Evolutionary conservation across 2,329 filamentous ascomycete species (phyloP).

Genomic region (Aspergillus glaucus): DNA sequence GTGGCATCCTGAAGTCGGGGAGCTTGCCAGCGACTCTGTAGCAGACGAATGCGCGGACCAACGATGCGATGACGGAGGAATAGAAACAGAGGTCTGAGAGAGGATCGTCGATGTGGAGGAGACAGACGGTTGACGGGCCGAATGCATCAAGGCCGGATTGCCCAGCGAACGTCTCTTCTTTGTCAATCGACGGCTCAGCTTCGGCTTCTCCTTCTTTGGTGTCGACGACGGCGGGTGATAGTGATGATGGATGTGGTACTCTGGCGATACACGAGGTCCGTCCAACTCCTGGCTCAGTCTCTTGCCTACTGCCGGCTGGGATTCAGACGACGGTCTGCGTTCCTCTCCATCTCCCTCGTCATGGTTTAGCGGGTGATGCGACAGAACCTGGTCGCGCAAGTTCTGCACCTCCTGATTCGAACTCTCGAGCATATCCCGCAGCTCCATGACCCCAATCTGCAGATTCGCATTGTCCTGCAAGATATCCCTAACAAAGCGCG

Average conservation of each 20-base stretch:
- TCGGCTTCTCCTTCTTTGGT: slow-evolving; percentile 50
- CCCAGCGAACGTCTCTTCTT: slow-evolving; percentile 68
- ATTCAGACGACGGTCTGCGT: slow-evolving; percentile 39
- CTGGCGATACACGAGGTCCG: slow-evolving; percentile 53
- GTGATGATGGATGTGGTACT: slow-evolving; percentile 90
- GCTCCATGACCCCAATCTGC: slow-evolving; percentile 83
- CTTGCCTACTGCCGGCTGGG: slow-evolving; percentile 16
- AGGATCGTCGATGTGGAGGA: slow-evolving; percentile 55
- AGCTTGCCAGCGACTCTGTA: slow-evolving; percentile 66
- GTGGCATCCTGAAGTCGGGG: slow-evolving; percentile 60
- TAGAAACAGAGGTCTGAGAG: slow-evolving; percentile 56
- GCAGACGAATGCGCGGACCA: slow-evolving; percentile 37
- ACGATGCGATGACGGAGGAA: slow-evolving; percentile 37
- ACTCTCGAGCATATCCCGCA: slow-evolving; percentile 81
- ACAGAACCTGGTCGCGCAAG: slow-evolving; percentile 71
- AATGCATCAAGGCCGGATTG: slow-evolving; percentile 45
- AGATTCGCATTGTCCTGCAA: slow-evolving; percentile 91
- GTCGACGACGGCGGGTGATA: slow-evolving; percentile 63
- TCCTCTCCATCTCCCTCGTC: slow-evolving; percentile 17
- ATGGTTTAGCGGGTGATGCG: slow-evolving; percentile 64
- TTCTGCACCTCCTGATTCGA: slow-evolving; percentile 92
- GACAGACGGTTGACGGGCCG: slow-evolving; percentile 29
- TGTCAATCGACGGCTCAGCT: slow-evolving; percentile 46
- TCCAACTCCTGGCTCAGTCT: slow-evolving; percentile 66
- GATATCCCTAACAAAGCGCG: slow-evolving; percentile 92